Evolutionary conservation across 2,329 filamentous ascomycete species (phyloP).

Genomic region (Diaporthe destruens): DNA sequence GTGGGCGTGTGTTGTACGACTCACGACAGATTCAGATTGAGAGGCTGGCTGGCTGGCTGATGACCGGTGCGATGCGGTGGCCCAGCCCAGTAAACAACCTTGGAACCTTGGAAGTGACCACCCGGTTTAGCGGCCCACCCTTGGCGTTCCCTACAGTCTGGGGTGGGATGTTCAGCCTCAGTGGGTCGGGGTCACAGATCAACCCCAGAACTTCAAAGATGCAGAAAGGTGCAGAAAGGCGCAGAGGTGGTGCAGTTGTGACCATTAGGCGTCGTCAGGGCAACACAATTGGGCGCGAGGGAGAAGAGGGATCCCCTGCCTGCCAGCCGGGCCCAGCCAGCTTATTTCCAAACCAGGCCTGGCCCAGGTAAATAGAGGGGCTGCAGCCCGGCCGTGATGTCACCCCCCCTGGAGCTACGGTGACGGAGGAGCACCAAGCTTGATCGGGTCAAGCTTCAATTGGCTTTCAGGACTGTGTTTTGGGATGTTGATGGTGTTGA

Average conservation of each 20-base stretch:
- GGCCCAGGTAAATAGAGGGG: constrained; percentile 25
- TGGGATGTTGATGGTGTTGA: not conserved
- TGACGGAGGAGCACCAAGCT: constrained; percentile 16
- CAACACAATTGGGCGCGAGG: not conserved
- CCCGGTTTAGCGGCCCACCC: constrained; percentile 12
- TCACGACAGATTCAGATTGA: constrained; percentile 25
- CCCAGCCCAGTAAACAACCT: constrained; percentile 32
- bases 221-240: too few species aligned
- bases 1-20: constrained; percentile 20
- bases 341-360: not conserved
- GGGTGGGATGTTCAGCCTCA: constrained; percentile 37
- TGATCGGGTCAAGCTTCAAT: constrained; percentile 30
- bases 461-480: constrained; percentile 29
- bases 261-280: constrained; percentile 2
- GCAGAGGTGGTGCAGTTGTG: not conserved
- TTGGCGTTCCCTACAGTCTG: constrained; percentile 7
- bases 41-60: constrained; percentile 7
- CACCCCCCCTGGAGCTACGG: constrained; percentile 11
- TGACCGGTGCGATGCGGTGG: constrained; percentile 12
- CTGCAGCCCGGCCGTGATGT: constrained; percentile 29
- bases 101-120: constrained; percentile 17
- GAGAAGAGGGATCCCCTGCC: constrained; percentile 19
- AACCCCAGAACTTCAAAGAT: constrained; percentile 16
- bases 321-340: not conserved
- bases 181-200: constrained; percentile 33